A percentile compares a stretch with the other conserved stretches of the same genome.
These are phyloP conservation scores for Cynara cardunculus DNA, from an alignment of 129 eudicot species.

Conservation along the genomic window DNA sequence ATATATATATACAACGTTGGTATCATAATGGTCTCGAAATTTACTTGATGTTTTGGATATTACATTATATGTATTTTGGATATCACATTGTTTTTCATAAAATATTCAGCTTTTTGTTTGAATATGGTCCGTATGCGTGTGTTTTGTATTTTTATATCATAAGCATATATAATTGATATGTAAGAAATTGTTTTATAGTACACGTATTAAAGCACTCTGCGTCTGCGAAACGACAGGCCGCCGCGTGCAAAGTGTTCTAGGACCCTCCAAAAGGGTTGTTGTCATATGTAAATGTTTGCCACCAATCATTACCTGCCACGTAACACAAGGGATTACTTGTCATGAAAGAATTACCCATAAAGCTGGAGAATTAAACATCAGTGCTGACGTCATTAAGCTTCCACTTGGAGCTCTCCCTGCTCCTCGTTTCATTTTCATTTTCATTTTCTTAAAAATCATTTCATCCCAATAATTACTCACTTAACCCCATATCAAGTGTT, in stretches of 20 bases:
- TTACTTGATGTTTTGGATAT: too few relatives aligned
- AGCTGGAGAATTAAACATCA: slow-evolving; percentile 19
- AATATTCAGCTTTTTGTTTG: too few relatives aligned
- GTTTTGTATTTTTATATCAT: too few relatives aligned
- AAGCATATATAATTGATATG: not conserved
- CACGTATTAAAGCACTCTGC: slow-evolving; percentile 23
- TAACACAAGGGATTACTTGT: slow-evolving; percentile 10
- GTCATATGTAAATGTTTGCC: not conserved
- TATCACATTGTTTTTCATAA: too few relatives aligned
- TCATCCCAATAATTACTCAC: too few relatives aligned
- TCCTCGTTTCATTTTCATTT: not conserved
- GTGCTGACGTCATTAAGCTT: slow-evolving; percentile 12
- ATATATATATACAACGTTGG: too few relatives aligned
- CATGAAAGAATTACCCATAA: slow-evolving; percentile 15
- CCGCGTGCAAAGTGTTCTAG: slow-evolving; percentile 34
- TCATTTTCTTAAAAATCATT: too few relatives aligned
- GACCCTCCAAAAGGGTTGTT: slow-evolving; percentile 22
- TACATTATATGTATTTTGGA: too few relatives aligned
- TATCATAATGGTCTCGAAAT: too few relatives aligned
- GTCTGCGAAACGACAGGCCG: slow-evolving; percentile 8
- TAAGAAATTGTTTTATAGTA: not conserved
- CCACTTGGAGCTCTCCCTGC: slow-evolving; percentile 19
- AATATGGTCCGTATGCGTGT: too few relatives aligned
- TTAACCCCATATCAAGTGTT: too few relatives aligned
- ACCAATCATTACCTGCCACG: slow-evolving; percentile 16